Conservation (phyloP, 768 basidiomycete species). For the Leccinum longicurvipes region DNA sequence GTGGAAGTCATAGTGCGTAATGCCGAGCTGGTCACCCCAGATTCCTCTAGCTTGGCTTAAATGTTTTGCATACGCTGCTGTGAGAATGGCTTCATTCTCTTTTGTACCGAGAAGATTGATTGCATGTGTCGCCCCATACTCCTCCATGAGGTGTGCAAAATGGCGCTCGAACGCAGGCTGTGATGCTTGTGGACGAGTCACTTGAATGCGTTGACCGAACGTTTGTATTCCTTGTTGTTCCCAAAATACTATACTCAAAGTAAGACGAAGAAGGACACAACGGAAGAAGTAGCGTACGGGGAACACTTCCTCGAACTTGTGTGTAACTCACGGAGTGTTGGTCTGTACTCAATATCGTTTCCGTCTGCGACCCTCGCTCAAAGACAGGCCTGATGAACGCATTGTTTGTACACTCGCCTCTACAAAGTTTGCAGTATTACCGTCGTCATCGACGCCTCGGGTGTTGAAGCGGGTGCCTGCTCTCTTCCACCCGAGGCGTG, state of each 20-base stretch:
- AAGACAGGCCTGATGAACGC: slow-evolving; percentile 1
- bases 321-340: slow-evolving; percentile 88
- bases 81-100: slow-evolving; percentile 87
- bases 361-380: slow-evolving; percentile 57
- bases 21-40: slow-evolving; percentile 65
- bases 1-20: slow-evolving; percentile 96
- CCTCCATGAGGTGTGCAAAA: slow-evolving; percentile 79
- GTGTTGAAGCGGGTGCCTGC: slow-evolving; percentile 98
- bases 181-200: slow-evolving; percentile 91
- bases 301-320: slow-evolving; percentile 94
- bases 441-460: slow-evolving; percentile 93
- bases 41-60: slow-evolving; percentile 60
- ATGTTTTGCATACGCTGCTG: slow-evolving; percentile 79
- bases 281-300: slow-evolving; percentile 53
- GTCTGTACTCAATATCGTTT: slow-evolving; percentile 84
- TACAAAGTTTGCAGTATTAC: slow-evolving; percentile 93
- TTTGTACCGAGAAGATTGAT: slow-evolving; percentile 90
- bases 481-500: slow-evolving; percentile 88
- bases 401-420: slow-evolving; percentile 53
- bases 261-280: slow-evolving; percentile 6
- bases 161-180: slow-evolving; percentile 98
- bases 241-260: slow-evolving; percentile 78
- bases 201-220: slow-evolving; percentile 91
- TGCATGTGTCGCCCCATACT: slow-evolving; percentile 82
- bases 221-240: slow-evolving; percentile 96